Conservation (phyloP, 2,329 filamentous ascomycete species). For the Diaporthe amygdali region DNA sequence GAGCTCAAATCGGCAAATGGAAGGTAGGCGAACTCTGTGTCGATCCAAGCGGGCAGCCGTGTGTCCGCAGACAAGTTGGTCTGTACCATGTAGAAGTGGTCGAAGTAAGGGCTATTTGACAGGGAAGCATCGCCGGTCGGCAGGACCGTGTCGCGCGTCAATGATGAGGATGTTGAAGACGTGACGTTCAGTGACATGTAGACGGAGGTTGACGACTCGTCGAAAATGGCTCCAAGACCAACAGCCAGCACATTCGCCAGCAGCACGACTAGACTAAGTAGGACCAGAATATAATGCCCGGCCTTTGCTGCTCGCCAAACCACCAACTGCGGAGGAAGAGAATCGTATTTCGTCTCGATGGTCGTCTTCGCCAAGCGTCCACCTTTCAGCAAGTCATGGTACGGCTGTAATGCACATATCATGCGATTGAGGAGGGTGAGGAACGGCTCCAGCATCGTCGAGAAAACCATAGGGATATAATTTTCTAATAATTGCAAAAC, state of each 20-base stretch:
- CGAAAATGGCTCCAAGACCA: constrained; percentile 55
- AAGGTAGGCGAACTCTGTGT: constrained; percentile 50
- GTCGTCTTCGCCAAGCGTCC: constrained; percentile 39
- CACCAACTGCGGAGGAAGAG: constrained; percentile 59
- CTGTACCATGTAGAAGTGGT: constrained; percentile 41
- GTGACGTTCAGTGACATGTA: constrained; percentile 22
- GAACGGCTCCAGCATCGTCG: constrained; percentile 61
- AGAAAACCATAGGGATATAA: constrained; percentile 59
- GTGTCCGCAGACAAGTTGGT: constrained; percentile 52
- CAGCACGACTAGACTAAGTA: constrained; percentile 53
- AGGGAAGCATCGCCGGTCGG: background rate
- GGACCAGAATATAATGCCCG: constrained; percentile 49
- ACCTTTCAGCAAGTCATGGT: constrained; percentile 52
- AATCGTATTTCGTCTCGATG: constrained; percentile 53
- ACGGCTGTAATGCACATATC: constrained; percentile 59
- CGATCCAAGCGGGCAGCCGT: constrained; percentile 54
- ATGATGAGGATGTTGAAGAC: constrained; percentile 20
- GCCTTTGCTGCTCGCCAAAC: constrained; percentile 50
- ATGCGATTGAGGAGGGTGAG: constrained; percentile 61
- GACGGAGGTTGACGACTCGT: constrained; percentile 35
- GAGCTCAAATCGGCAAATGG: constrained; percentile 38
- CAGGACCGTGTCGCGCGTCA: constrained; percentile 30
- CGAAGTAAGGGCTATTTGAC: constrained; percentile 26
- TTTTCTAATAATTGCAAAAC: constrained; percentile 46
- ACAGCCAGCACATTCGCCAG: constrained; percentile 60